Evolutionary conservation across 2,329 filamentous ascomycete species (phyloP), one percentile per base, ranked within the genome.

Genomic region (Pseudofabraea citricarpa): DNA sequence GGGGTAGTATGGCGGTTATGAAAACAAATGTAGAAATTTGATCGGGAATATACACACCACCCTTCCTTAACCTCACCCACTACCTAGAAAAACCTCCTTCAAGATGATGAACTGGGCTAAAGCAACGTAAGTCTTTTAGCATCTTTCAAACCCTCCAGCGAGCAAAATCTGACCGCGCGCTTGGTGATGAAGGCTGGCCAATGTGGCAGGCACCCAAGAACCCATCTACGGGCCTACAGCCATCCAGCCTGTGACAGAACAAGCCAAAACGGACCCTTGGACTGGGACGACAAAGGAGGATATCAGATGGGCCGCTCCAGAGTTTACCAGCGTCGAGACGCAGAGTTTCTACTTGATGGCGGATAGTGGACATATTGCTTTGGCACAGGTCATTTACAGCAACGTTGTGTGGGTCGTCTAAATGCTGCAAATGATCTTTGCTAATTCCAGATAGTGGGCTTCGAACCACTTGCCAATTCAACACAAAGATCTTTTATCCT

Each of bases 381-480:
- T 95, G 66, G 81, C 80, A 48, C 93, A 98, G 74, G 77, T 97
- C 68, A 95, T 98, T 65, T 95, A 97, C 75, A 97, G 87, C 73
- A 96, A 95, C 69, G 87, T 98, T 64, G 85, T 81, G 90, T 96
- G 82, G 84, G 32, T 36, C 42, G n/a, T 33, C n/a, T n/a, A n/a
- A n/a, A n/a, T n/a, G n/a, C n/a, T n/a, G n/a, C n/a, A n/a, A n/a
- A n/a, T n/a, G n/a, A n/a, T n/a, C n/a, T n/a, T n/a, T n/a, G n/a
- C n/a, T n/a, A n/a, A n/a, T n/a, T n/a, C n/a, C n/a, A n/a, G 15
- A 46, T 54, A 95, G 90, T 56, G 90, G 91, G 64, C 80, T 98
- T 53, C 85, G 86, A 58, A 90, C 85, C 33, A 98, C 91, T 20
- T 83, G 80, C 62, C 91, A 97, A 70, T 95, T 97, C 78, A 96